phyloP scores from a whole-genome alignment of 2,329 filamentous ascomycete genomes.

The Colletotrichum spinosum region DNA sequence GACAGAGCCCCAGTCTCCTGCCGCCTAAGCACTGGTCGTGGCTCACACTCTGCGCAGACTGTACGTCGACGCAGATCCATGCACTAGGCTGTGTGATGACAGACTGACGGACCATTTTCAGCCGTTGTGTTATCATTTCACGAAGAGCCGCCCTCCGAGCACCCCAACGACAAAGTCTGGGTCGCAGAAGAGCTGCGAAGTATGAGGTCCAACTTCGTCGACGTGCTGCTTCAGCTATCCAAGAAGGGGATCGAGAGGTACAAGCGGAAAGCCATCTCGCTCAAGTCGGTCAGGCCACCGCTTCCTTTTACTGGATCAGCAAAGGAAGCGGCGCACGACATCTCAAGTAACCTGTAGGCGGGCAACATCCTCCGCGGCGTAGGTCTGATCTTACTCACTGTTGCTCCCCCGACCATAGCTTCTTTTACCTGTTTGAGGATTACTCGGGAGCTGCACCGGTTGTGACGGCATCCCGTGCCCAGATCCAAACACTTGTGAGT shows the following conservation, averaged over 20 bases:
- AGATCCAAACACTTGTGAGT: slow-evolving; percentile 61
- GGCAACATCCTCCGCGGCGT: too few species aligned
- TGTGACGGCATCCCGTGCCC: slow-evolving; percentile 59
- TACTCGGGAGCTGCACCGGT: slow-evolving; percentile 70
- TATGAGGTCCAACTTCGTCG: slow-evolving; percentile 53
- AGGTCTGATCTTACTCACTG: not conserved
- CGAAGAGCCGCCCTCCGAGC: slow-evolving; percentile 61
- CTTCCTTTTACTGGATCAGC: slow-evolving; percentile 33
- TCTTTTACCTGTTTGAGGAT: slow-evolving; percentile 77
- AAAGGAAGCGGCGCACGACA: slow-evolving; percentile 11
- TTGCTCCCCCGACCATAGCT: slow-evolving; percentile 56
- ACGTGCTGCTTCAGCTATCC: slow-evolving; percentile 53
- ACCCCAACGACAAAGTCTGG: slow-evolving; percentile 40
- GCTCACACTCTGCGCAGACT: slow-evolving; percentile 75
- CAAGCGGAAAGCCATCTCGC: slow-evolving; percentile 54
- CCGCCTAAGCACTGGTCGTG: slow-evolving; percentile 72
- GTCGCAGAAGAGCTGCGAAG: slow-evolving; percentile 45
- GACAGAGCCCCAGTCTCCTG: slow-evolving; percentile 42
- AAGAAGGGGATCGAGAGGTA: slow-evolving; percentile 50
- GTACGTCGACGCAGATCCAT: slow-evolving; percentile 47
- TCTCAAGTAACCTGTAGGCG: slow-evolving; percentile 27
- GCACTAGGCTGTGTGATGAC: not conserved
- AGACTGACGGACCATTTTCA: slow-evolving; percentile 43
- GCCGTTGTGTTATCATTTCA: slow-evolving; percentile 78
- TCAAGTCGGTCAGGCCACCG: slow-evolving; percentile 52